Base-by-base conservation (phyloP, 2,329 filamentous ascomycete species). In the Pseudocercospora vitis region DNA sequence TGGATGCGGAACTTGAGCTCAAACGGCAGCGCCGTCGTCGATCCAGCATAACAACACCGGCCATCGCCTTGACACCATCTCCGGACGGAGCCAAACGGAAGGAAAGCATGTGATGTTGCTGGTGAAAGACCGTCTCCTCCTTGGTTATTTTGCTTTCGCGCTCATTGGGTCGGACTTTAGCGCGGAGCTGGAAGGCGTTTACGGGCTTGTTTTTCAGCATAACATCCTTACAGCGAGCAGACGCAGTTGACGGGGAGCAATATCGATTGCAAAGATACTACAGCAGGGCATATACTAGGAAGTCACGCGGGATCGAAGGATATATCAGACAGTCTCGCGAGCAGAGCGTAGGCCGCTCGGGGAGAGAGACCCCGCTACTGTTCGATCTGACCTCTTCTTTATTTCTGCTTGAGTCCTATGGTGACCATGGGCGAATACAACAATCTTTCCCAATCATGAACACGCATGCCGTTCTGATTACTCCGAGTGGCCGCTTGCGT, bases 1-100 rank as follows among this genome's bases (percentile, higher is more conserved):
- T 81, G 76, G 78, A 81, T 50, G 74, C 76, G 1, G 78, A 81
- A 62, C 73, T 71, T 56, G 76, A 81, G 64, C 71, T 77, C 48
- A 74, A 73, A 50, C 52, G 70, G 49, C 72, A 76, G 57, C 51
- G 65, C 8, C 61, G 60, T 33, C 46, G 55, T 40, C 42, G 57
- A 50, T 48, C 52, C 40, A 59, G 60, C 47, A 26, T 47, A n/a
- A 50, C 53, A 11, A 55, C 56, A n/a, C 59, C 63, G 5, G 45
- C 53, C 11, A 56, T 61, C 16, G 50, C 61, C 11, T 32, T 60
- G 19, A 55, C 40, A 7, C 48, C 56, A 3, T 21, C 24, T 11
- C 37, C 39, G 18, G 46, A 49, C 16, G 53, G 50, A 12, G n/a
- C 35, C 58, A 33, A 60, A 58, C 12, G 72, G 74, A 57, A 57